phyloP scores from a whole-genome alignment of 805 yeast genomes.

The Starmerella kuoi region DNA sequence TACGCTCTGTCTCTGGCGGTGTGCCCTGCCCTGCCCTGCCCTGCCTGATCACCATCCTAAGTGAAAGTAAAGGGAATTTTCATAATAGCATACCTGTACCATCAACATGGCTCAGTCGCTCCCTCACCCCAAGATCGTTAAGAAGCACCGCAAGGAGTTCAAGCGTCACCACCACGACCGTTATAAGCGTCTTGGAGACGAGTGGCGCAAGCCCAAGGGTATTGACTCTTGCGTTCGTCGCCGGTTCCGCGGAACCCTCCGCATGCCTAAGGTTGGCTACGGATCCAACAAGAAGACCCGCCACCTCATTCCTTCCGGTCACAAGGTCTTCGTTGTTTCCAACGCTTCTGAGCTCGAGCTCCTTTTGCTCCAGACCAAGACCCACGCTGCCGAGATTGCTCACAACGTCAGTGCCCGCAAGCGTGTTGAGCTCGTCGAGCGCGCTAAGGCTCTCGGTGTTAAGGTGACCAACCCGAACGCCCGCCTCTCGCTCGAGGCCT shows the following conservation, averaged over 20 bases:
- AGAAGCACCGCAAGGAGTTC: constrained; percentile 97
- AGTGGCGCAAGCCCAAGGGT: constrained; percentile 99
- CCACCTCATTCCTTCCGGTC: constrained; percentile 93
- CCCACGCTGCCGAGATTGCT: constrained; percentile 99
- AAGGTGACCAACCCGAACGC: constrained; percentile 99
- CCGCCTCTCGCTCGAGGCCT: constrained; percentile 96
- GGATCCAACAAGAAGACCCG: constrained; percentile 99
- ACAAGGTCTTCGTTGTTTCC: constrained; percentile 89
- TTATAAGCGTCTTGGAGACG: constrained; percentile 94
- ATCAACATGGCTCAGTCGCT: constrained; percentile 83
- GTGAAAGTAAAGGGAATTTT: constrained; percentile 3
- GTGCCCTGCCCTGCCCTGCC: constrained; percentile 9
- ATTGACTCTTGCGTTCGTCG: constrained; percentile 99
- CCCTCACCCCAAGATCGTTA: constrained; percentile 98
- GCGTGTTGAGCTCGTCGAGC: constrained; percentile 91
- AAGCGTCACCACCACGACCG: constrained; percentile 99
- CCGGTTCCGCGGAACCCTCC: constrained; percentile 94
- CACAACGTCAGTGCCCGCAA: constrained; percentile 96
- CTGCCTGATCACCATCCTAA: not conserved
- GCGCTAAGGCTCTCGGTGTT: constrained; percentile 96
- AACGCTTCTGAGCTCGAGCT: constrained; percentile 90
- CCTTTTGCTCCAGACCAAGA: constrained; percentile 90
- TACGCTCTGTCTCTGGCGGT: not conserved
- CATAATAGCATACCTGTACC: constrained; percentile 3
- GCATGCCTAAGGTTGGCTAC: constrained; percentile 99